A percentile compares a stretch with the other conserved stretches of the same genome.
Conservation (phyloP, 176 grass and related monocot genomes). For the Areca catechu region DNA sequence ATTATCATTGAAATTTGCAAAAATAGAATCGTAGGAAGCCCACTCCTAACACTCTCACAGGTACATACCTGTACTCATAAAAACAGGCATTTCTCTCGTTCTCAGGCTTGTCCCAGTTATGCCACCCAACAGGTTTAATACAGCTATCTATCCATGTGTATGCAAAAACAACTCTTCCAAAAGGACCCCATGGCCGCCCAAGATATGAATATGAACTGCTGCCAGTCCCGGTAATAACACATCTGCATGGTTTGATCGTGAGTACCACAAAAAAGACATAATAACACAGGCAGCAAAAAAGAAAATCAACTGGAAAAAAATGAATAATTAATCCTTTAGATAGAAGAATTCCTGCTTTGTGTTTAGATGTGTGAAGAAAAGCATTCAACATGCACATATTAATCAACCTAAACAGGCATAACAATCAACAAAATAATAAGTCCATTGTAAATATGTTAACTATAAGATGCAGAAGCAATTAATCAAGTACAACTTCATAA, state of each 20-base stretch:
- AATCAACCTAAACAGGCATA: no score
- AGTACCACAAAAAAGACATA: not conserved
- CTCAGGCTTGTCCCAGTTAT: conserved; percentile 91
- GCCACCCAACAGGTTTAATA: conserved; percentile 73
- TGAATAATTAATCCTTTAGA: no score
- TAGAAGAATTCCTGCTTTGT: no score
- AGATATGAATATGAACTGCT: conserved; percentile 66
- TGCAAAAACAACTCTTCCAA: conserved; percentile 90
- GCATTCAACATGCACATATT: no score
- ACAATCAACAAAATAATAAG: no score
- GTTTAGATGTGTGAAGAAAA: no score
- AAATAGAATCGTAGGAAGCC: no score
- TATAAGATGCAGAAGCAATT: no score
- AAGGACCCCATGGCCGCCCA: conserved; percentile 93
- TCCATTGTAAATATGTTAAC: no score
- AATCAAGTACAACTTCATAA: no score
- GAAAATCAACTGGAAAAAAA: conserved; percentile 6
- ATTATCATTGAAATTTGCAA: no score
- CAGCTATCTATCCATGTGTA: conserved; percentile 88
- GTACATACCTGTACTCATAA: conserved; percentile 76
- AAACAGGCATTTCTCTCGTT: conserved; percentile 95
- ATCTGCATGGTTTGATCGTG: conserved; percentile 24
- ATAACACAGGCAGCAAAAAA: not conserved
- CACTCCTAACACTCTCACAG: not conserved
- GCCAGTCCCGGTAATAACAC: conserved; percentile 84